Evolutionary conservation across 2,329 filamentous ascomycete genomes (phyloP), one percentile per base, ranked within the genome.

Genomic region (Fusarium odoratissimum): DNA sequence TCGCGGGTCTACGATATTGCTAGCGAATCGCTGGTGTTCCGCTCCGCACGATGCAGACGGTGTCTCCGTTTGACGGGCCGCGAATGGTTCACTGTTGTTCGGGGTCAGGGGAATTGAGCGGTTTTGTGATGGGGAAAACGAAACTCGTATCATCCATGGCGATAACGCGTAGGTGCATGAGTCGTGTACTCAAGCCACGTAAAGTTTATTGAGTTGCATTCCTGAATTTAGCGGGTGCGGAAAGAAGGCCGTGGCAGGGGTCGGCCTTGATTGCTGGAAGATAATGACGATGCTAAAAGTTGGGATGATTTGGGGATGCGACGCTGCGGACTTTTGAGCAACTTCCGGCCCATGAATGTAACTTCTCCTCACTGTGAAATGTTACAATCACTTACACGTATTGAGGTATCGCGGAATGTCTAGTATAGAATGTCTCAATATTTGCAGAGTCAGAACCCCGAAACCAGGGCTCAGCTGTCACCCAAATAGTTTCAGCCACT

Each of bases 21-120:
- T 25, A 37, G 40, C 55, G 55, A 69, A 69, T 69, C 64, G 59
- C 31, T 21, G 21, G 8, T 21, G 23, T 64, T 64, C 57, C 57
- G 57, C 35, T 49, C 10, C 28, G 9, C 17, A 40, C 65, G 65
- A 35, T 35, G 12, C 3, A n/a, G 23, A 57, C 54, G 55, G 55
- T 57, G 21, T 28, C 41, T 68, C 64, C 40, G 66, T 42, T 41
- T 51, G 35, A 42, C 40, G 25, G 45, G 51, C 51, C 66, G 35
- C 6, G 38, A 51, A 28, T 44, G 42, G 54, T 23, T 21, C 16
- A 17, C 16, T 9, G 31, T 49, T 13, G 25, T 30, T 42, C 7
- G 8, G 13, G 19, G 19, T 60, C 46, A 60, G 37, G 57, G 46
- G 56, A 31, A 42, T 21, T 57, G 28, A 54, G 31, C 33, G 49